Evolutionary conservation across 75 land plant species (phyloP).

Genomic region (Pinus tabuliformis): DNA sequence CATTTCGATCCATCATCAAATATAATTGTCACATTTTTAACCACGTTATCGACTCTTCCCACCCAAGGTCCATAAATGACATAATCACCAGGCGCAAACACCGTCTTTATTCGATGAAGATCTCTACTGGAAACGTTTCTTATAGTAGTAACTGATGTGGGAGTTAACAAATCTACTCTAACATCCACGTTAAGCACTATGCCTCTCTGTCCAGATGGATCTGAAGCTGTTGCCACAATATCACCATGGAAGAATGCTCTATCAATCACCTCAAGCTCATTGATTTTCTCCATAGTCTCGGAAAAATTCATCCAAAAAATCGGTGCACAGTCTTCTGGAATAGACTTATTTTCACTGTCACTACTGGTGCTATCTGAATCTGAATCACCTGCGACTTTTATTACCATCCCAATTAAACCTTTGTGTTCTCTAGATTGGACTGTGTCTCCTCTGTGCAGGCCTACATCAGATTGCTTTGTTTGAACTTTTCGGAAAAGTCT

Average conservation of each 20-base stretch:
- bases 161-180: conserved; percentile 58
- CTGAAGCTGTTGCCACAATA: conserved; percentile 62
- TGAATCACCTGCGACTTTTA: conserved; percentile 77
- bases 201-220: conserved; percentile 84
- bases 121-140: conserved; percentile 52
- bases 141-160: conserved; percentile 43
- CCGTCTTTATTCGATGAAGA: conserved; percentile 51
- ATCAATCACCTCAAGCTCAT: conserved; percentile 62
- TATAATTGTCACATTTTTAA: conserved; percentile 78
- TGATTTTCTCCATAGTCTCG: conserved; percentile 41
- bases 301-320: conserved; percentile 69
- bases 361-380: conserved; percentile 40
- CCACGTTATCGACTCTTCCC: conserved; percentile 86
- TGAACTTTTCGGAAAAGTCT: no score
- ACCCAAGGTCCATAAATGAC: conserved; percentile 82
- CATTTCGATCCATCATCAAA: conserved; percentile 91
- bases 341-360: conserved; percentile 43
- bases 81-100: conserved; percentile 69
- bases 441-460: conserved; percentile 63
- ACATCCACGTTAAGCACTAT: conserved; percentile 60
- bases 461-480: no score
- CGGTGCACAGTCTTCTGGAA: conserved; percentile 53
- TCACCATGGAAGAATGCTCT: conserved; percentile 83
- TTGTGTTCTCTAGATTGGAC: conserved; percentile 37
- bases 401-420: conserved; percentile 60